Base-by-base conservation (phyloP, 2,329 filamentous ascomycete species). In the Corynespora cassiicola region DNA sequence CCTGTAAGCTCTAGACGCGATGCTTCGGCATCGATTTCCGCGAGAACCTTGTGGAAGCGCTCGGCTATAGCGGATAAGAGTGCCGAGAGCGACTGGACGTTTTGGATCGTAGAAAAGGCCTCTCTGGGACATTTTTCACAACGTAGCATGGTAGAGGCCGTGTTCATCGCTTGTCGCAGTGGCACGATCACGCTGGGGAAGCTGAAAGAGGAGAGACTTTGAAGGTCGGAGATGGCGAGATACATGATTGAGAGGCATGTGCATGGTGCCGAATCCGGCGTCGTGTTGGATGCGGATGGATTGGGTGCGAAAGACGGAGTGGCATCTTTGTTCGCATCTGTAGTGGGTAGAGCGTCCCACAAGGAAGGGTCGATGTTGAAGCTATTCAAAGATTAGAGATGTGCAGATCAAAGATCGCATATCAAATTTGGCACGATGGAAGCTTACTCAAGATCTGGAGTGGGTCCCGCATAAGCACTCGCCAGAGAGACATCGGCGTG, bases 211-310 rank as follows among this genome's bases (percentile, higher is more conserved):
- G 51, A 45, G 32, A 74, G 56, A 8, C 65, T 50, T 44, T 73
- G 68, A 12, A 78, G 62, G 26, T 64, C 66, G 12, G 61, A 66
- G 15, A 76, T 56, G 2, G 68, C 69, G 3, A 76, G 61, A 49
- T 75, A 76, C 38, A 73, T 70, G n/a, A 65, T 64, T 7, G 69
- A 70, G 21, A 76, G 68, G 44, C 75, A 77, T 32, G 66, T 65
- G 52, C 74, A 76, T 10, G 56, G 55, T 14, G 18, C 47, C 25
- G 40, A 27, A 9, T 54, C 41, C n/a, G n/a, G n/a, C n/a, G n/a
- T n/a, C n/a, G n/a, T n/a, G n/a, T n/a, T 37, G 41, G n/a, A 39
- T 29, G 35, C 20, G 29, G 25, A n/a, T 14, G 22, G 16, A 21
- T 22, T 33, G 31, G 17, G 40, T 16, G 19, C 17, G 10, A 19